These are phyloP conservation scores for Leishmania turanica DNA, from an alignment of 208 protist species.

Conservation along the genomic window DNA sequence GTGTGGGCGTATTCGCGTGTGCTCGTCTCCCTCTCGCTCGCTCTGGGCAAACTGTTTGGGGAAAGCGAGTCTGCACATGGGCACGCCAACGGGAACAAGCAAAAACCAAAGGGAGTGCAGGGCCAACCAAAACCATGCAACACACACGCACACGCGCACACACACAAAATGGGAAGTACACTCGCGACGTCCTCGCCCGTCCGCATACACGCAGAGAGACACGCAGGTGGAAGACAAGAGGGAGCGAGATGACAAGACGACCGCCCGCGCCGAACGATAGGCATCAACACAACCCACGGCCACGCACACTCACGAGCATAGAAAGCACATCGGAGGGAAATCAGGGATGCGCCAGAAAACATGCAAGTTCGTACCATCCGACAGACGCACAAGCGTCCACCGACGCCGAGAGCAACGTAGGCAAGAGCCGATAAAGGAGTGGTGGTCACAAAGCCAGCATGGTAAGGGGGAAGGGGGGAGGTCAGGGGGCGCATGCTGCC, in stretches of 20 bases:
- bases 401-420: neutral
- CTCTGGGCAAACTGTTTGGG: neutral
- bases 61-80: neutral
- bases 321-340: neutral
- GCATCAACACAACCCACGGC: neutral
- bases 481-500: neutral
- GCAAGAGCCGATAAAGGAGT: neutral
- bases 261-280: too few species aligned
- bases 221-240: too few species aligned
- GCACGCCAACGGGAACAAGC: neutral
- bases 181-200: neutral
- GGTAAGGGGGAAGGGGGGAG: neutral
- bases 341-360: neutral
- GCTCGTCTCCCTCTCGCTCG: neutral
- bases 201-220: neutral
- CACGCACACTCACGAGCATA: neutral
- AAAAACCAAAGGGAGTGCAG: too few species aligned
- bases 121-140: neutral
- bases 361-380: neutral
- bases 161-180: neutral
- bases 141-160: neutral
- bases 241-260: too few species aligned
- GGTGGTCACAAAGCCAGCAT: neutral
- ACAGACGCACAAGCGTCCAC: neutral
- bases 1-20: neutral